Conservation (phyloP, 768 basidiomycete genomes). For the Mrakia frigida region DNA sequence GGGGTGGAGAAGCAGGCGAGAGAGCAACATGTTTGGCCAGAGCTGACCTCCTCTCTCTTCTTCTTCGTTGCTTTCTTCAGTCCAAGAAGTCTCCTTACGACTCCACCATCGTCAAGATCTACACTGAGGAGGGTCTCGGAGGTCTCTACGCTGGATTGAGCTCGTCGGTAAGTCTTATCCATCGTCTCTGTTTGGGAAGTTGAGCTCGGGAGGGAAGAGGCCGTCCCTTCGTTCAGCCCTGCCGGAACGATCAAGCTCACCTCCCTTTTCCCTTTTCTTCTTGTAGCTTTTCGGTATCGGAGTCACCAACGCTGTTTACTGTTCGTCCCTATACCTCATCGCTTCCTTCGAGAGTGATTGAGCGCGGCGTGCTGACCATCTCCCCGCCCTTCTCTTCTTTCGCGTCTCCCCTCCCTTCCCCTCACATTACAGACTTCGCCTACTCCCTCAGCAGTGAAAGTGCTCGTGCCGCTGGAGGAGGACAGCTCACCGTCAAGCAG, state of each 20-base stretch:
- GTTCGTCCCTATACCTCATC: neutral
- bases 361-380: neutral
- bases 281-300: conserved; percentile 60
- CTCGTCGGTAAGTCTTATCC: conserved; percentile 45
- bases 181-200: no score
- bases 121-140: conserved; percentile 74
- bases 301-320: conserved; percentile 60
- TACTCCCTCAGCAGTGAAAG: conserved; percentile 63
- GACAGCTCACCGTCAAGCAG: conserved; percentile 67
- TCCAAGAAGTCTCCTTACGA: conserved; percentile 47
- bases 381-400: neutral
- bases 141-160: conserved; percentile 83
- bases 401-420: neutral
- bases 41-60: neutral
- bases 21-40: neutral
- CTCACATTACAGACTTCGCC: neutral
- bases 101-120: conserved; percentile 52
- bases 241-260: neutral
- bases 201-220: no score
- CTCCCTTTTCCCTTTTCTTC: neutral
- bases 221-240: neutral
- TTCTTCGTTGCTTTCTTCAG: conserved; percentile 51
- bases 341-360: neutral
- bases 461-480: conserved; percentile 55
- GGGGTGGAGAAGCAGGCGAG: no score